Evolutionary conservation across 208 protist genomes (phyloP), one percentile per base, ranked within the genome.

Genomic region (Zelonia costaricensis): DNA sequence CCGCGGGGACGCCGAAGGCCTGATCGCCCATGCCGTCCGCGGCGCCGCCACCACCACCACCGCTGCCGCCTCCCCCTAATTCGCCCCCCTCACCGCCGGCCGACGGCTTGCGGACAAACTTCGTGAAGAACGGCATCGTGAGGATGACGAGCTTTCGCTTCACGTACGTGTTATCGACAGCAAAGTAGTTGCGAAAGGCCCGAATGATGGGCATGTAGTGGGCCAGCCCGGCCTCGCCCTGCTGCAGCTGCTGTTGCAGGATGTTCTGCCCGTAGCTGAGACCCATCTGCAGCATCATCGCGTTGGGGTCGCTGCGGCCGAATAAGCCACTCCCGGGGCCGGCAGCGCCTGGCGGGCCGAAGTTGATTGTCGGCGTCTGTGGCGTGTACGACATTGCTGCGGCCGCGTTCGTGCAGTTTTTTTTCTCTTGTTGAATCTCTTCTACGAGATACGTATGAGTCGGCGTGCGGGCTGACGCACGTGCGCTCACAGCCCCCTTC

Each of bases 101-200:
- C 9, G 54, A 8, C 4, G 46, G 20, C 54, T 61, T 64, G 18
- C 45, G 45, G 39, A 48, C 55, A 38, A 59, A 68, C 54, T 78
- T 55, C 38, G 62, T 48, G n/a, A 74, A 54, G 49, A 95, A 95
- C 8, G 89, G 89, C 45, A 90, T 78, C n/a, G 84, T 45, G 12
- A 95, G 40, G 16, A 93, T 80, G 33, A 58, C 52, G 7, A 95
- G 71, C 63, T 95, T 95, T 8, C 59, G 45, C 40, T 74, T 76
- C 18, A 95, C 89, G 65, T 93, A 95, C 10, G 65, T 66, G 61
- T 95, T 88, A 58, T 89, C 82, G 6, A 95, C 89, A 10, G 61
- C 57, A 44, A 95, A 95, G 66, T 91, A 92, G 47, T 72, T 67
- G 23, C 65, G 65, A 15, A 95, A 59, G 20, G 61, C 38, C 18